These are phyloP conservation scores for Claviceps pazoutovae DNA, from an alignment of 2,329 filamentous ascomycete genomes.

Conservation along the genomic window DNA sequence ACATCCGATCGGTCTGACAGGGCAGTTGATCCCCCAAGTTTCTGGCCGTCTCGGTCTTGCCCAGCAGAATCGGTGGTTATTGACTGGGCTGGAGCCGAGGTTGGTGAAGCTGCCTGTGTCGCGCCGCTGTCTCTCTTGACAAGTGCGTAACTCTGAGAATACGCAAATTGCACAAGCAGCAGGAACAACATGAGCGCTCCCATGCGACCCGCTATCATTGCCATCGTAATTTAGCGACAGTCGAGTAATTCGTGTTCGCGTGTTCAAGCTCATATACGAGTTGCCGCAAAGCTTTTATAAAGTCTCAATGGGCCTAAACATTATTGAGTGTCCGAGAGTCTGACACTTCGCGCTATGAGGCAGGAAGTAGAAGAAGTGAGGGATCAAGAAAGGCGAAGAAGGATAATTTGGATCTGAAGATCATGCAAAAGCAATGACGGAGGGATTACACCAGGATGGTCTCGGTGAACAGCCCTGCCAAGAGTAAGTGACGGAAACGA, in stretches of 20 bases:
- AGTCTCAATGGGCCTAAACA: constrained; percentile 9
- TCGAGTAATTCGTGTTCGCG: constrained; percentile 2
- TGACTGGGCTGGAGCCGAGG: neutral
- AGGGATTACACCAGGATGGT: neutral
- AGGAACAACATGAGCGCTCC: constrained; percentile 26
- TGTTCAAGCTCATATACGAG: constrained; percentile 1
- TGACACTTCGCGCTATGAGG: neutral
- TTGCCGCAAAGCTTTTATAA: constrained; percentile 10
- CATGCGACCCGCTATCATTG: constrained; percentile 18
- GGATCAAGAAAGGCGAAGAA: neutral
- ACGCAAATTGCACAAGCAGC: constrained; percentile 23
- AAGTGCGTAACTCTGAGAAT: constrained; percentile 19
- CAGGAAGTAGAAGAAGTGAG: neutral
- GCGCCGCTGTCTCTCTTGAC: constrained; percentile 21
- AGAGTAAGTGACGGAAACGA: neutral
- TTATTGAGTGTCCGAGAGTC: constrained; percentile 5
- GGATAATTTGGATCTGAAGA: neutral
- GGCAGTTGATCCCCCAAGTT: neutral
- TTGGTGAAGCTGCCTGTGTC: constrained; percentile 1
- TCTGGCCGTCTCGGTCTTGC: neutral
- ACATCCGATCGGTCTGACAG: neutral
- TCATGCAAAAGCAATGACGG: neutral
- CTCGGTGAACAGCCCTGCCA: neutral
- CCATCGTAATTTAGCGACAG: constrained; percentile 17
- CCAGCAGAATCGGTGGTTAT: neutral